Base-by-base conservation (phyloP, 139 green algal genomes). In the Eudorina sp. region DNA sequence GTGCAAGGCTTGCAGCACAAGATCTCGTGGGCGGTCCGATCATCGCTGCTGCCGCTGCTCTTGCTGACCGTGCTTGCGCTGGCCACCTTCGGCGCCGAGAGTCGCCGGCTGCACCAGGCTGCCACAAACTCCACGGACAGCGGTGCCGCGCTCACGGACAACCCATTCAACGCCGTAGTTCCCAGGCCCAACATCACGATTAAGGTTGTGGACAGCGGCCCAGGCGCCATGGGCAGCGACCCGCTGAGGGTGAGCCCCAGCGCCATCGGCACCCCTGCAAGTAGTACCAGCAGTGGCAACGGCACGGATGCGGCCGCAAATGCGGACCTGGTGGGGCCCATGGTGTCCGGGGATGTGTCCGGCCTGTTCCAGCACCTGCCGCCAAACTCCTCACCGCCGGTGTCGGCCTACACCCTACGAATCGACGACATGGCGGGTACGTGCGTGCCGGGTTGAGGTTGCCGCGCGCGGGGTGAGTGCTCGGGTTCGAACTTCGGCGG, bases 391-490 rank as follows among this genome's bases (percentile, higher is more conserved):
- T 51, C 45, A 0, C 45, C 21, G 0, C 43, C 81, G 0, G 64
- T 79, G 4, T 66, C 55, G 3, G 31, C 81, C 21, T 68, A 53
- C n/a, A 45, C 43, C 2, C 64, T 78, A 9, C 45, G 46, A 29
- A 87, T 87, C 8, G 81, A 87, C 21, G 81, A 87, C 43, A 87
- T 87, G 81, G 64, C 64, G 29, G 81, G 81, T 87, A 36, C 27
- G 77, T 40, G 68, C 29, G 64, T 73, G n/a, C n/a, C n/a, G n/a
- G n/a, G n/a, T n/a, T n/a, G n/a, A n/a, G n/a, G n/a, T n/a, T n/a
- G n/a, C n/a, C n/a, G n/a, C n/a, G n/a, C n/a, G n/a, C n/a, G n/a
- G n/a, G n/a, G n/a, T n/a, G n/a, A n/a, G n/a, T n/a, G n/a, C n/a
- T n/a, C n/a, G n/a, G n/a, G n/a, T n/a, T n/a, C n/a, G n/a, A n/a